These are phyloP conservation scores for Claviceps spartinae DNA, from an alignment of 2,329 filamentous ascomycete genomes.

Conservation along the genomic window DNA sequence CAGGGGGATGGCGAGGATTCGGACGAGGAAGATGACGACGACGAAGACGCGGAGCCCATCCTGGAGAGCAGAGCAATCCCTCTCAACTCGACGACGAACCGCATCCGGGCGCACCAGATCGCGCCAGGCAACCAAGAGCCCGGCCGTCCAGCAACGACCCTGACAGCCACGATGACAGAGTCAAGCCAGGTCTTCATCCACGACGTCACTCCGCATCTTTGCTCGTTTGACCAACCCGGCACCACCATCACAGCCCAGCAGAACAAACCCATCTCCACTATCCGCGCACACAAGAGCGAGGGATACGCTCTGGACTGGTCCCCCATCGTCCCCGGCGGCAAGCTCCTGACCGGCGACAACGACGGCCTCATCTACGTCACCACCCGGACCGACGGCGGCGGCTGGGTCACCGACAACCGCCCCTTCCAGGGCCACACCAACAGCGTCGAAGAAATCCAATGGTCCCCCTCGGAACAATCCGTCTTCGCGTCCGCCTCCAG, in stretches of 20 bases:
- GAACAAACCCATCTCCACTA: conserved; percentile 76
- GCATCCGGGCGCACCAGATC: conserved; percentile 76
- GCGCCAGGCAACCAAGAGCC: conserved; percentile 60
- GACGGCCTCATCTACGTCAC: conserved; percentile 82
- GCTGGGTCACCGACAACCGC: conserved; percentile 75
- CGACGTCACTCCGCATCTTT: conserved; percentile 81
- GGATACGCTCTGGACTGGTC: conserved; percentile 98
- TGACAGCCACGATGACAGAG: conserved; percentile 89
- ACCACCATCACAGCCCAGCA: conserved; percentile 66
- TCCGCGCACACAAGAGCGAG: conserved; percentile 83
- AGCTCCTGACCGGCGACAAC: conserved; percentile 84
- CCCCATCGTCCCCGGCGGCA: conserved; percentile 58
- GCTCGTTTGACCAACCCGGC: conserved; percentile 81
- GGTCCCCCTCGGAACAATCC: conserved; percentile 84
- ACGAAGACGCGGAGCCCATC: conserved; percentile 73
- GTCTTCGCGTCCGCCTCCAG: conserved; percentile 91
- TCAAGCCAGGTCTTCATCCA: conserved; percentile 80
- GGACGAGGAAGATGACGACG: conserved; percentile 50
- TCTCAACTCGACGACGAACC: conserved; percentile 77
- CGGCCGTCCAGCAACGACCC: conserved; percentile 60
- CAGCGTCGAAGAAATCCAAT: conserved; percentile 90
- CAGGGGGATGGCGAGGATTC: conserved; percentile 55
- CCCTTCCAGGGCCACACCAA: conserved; percentile 73
- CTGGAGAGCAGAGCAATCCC: conserved; percentile 87
- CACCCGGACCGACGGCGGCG: conserved; percentile 72